phyloP scores from a whole-genome alignment of 768 basidiomycete genomes.

The Russula sp. region DNA sequence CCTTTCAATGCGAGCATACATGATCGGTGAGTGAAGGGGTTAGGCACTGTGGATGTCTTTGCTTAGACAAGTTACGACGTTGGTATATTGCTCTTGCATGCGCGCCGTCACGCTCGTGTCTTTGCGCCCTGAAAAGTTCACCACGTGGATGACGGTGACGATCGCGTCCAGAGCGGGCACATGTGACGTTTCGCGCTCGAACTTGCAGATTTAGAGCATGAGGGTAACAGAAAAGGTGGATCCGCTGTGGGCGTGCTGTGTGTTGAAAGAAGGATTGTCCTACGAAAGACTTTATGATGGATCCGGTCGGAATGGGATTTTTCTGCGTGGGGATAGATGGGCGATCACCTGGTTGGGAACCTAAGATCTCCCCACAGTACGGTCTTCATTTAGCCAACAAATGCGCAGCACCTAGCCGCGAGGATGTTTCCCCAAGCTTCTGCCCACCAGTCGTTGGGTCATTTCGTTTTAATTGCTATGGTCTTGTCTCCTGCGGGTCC shows the following conservation, averaged over 20 bases:
- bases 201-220: conserved; percentile 87
- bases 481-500: background rate
- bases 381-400: conserved; percentile 91
- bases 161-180: conserved; percentile 86
- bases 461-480: background rate
- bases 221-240: conserved; percentile 95
- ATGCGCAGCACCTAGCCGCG: conserved; percentile 71
- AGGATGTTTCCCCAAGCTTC: too few relatives aligned
- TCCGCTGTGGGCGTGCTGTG: conserved; percentile 45
- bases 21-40: too few relatives aligned
- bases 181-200: conserved; percentile 72
- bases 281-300: conserved; percentile 89
- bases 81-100: conserved; percentile 95
- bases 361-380: conserved; percentile 50
- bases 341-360: too few relatives aligned
- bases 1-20: too few relatives aligned
- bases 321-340: conserved; percentile 38
- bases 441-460: background rate
- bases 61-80: too few relatives aligned
- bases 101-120: conserved; percentile 87
- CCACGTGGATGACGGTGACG: conserved; percentile 84
- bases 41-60: too few relatives aligned
- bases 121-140: conserved; percentile 90
- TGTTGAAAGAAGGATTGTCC: conserved; percentile 26
- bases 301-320: conserved; percentile 84